Conservation (phyloP, 345 rosid species). For the Lagerstroemia speciosa region DNA sequence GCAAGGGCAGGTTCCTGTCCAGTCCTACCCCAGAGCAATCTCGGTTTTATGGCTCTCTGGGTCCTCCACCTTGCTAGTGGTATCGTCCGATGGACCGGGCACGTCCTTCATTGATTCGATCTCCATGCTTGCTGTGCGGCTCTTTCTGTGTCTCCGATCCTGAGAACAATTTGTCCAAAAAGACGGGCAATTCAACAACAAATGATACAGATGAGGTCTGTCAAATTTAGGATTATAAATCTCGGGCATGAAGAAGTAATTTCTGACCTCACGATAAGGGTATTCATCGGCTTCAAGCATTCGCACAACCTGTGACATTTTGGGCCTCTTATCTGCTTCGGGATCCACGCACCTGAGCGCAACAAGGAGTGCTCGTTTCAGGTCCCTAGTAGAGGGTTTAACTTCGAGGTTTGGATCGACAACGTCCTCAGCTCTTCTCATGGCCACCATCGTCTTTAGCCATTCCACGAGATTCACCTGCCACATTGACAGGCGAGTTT, state of each 20-base stretch:
- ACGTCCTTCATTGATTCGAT: conserved; percentile 54
- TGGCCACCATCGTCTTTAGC: conserved; percentile 96
- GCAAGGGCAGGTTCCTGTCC: too few relatives aligned
- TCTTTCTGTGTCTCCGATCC: conserved; percentile 73
- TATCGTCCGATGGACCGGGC: conserved; percentile 25
- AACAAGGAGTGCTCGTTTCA: conserved; percentile 71
- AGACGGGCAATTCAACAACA: background rate
- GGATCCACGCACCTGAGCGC: conserved; percentile 91
- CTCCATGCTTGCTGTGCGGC: conserved; percentile 65
- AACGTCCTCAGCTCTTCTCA: conserved; percentile 88
- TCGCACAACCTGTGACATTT: conserved; percentile 76
- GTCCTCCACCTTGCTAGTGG: conserved; percentile 24
- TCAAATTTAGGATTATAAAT: too few relatives aligned
- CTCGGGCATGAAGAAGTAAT: too few relatives aligned
- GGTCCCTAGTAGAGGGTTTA: conserved; percentile 59
- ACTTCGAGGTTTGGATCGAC: conserved; percentile 71
- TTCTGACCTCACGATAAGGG: conserved; percentile 69
- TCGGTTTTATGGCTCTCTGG: conserved; percentile 24
- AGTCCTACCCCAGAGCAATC: conserved; percentile 25
- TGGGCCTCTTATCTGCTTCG: conserved; percentile 78
- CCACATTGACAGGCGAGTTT: background rate
- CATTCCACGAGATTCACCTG: conserved; percentile 96
- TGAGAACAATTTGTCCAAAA: conserved; percentile 15
- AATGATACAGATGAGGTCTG: too few relatives aligned
- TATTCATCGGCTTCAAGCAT: conserved; percentile 89